Base-by-base conservation (phyloP, 1,284 basidiomycete species). In the Puccinia coronata region DNA sequence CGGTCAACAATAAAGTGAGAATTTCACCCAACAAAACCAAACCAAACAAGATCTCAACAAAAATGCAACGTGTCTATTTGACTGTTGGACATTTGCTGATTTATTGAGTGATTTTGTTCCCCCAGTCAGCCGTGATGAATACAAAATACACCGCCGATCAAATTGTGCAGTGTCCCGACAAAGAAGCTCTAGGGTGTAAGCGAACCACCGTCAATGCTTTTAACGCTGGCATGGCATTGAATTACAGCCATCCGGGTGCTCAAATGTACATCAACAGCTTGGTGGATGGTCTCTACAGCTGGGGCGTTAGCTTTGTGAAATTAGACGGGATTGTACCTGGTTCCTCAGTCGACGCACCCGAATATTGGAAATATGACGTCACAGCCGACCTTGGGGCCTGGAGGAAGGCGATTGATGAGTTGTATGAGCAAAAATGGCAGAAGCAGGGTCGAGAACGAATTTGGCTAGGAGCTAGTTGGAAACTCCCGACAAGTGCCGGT, bases 231-330 rank as follows among this genome's bases (percentile, higher is more conserved):
- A 57, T 70, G 25, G 65, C 77, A 16, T 53, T 79, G 16, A 79
- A 79, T 36, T 70, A 79, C 51, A 70, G 65, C n/a, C 77, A 79
- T 47, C 77, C 77, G 28, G 77, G 77, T 36, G 61, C 39, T 47
- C 78, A 80, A 36, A 55, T 80, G 25, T 80, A 72, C 39, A 69
- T 80, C 41, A 43, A 80, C 36, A 72, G 69, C 61, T 31, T 80
- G 23, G 78, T 80, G 14, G 78, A 80, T 47, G 55, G 57, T 23
- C 69, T 72, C 20, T 80, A 72, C 67, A 49, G 57, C 41, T 80
- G 78, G 78, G 71, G 71, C 28, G 59, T 80, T 11, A 80, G 78
- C 41, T 79, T 51, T 72, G 78, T 80, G 11, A 80, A 80, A 28
- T n/a, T 80, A 20, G 78, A 71, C 36, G 78, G 69, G 23, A 61